Conservation (phyloP, 2,329 filamentous ascomycete species). For the Pseudocercospora fuligena region DNA sequence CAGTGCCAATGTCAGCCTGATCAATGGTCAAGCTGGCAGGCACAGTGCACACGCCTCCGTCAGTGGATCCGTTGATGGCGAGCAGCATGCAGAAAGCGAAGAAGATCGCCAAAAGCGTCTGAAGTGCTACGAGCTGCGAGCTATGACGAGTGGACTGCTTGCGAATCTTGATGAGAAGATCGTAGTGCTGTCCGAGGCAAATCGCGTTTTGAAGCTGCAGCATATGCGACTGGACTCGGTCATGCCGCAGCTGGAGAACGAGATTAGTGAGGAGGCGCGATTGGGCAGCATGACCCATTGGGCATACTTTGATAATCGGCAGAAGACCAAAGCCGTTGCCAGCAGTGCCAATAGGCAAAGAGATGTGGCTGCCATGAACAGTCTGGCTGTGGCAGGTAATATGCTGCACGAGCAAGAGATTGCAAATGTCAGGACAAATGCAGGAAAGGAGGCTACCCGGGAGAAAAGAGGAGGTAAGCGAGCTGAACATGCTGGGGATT, state of each 20-base stretch:
- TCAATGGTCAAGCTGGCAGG: conserved; percentile 40
- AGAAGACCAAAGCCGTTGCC: conserved; percentile 58
- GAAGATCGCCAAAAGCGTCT: conserved; percentile 55
- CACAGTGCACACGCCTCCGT: conserved; percentile 33
- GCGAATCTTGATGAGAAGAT: conserved; percentile 96
- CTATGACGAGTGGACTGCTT: conserved; percentile 81
- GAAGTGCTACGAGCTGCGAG: conserved; percentile 73
- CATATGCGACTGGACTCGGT: conserved; percentile 83
- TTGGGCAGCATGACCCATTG: conserved; percentile 91
- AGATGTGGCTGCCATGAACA: conserved; percentile 77
- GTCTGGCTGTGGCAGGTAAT: conserved; percentile 69
- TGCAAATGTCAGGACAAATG: conserved; percentile 78
- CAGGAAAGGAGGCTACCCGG: conserved; percentile 67
- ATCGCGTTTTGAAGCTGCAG: conserved; percentile 85
- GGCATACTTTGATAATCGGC: conserved; percentile 85
- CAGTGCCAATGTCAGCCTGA: conserved; percentile 45
- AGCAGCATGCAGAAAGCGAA: conserved; percentile 38
- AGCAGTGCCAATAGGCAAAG: conserved; percentile 74
- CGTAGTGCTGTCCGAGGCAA: conserved; percentile 90
- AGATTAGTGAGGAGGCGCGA: conserved; percentile 93
- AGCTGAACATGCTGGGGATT: conserved; percentile 67
- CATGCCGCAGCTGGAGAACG: conserved; percentile 81
- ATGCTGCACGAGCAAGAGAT: conserved; percentile 81
- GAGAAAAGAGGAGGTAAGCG: conserved; percentile 72
- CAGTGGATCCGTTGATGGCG: conserved; percentile 33